Base-by-base conservation (phyloP, 2,329 filamentous ascomycete species). In the Metarhizium robertsii region DNA sequence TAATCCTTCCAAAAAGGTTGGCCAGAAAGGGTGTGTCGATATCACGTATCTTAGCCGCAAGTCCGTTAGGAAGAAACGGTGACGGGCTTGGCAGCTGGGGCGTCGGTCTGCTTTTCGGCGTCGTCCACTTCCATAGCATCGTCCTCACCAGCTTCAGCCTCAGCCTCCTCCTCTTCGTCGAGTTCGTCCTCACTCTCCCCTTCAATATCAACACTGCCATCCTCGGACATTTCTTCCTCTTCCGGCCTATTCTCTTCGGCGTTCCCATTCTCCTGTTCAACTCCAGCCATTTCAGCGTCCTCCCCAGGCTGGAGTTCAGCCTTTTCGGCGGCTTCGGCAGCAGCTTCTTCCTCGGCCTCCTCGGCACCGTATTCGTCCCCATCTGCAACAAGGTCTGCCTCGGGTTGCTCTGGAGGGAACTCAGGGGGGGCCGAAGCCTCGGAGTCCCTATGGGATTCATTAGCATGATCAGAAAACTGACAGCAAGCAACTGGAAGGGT, bases 331-430 rank as follows among this genome's bases (percentile, higher is more conserved):
- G 42, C 42, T 45, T 48, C 74, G 57, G 78, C 79, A 58, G 78
- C 75, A 29, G 75, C 67, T 32, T 74, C 83, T 42, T 79, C 81
- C 13, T 72, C 82, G n/a, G 81, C 84, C 71, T 96, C 92, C 55
- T 97, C 94, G 25, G 88, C 90, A 59, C 92, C 94, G 67, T 99
- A 99, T 62, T 88, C 83, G 30, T 88, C 87, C 63, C 95, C 94
- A 64, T 96, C 92, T 47, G 87, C 87, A 53, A 83, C 80, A 48
- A 87, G 80, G 67, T 99, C 95, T 53, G 92, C 94, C 71, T 99
- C 94, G 46, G 94, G 94, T 75, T 99, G 94, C 71, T 99, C 94
- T 59, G 94, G 95, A 34, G 94, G 94, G 71, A 90, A 99, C 73
- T 99, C 92, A 61, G 94, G 86, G 2, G 94, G 94, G 34, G 94